A percentile compares a stretch with the other conserved stretches of the same genome.
phyloP scores from a whole-genome alignment of 2,329 filamentous ascomycete species.

The Claviceps humidiphila region DNA sequence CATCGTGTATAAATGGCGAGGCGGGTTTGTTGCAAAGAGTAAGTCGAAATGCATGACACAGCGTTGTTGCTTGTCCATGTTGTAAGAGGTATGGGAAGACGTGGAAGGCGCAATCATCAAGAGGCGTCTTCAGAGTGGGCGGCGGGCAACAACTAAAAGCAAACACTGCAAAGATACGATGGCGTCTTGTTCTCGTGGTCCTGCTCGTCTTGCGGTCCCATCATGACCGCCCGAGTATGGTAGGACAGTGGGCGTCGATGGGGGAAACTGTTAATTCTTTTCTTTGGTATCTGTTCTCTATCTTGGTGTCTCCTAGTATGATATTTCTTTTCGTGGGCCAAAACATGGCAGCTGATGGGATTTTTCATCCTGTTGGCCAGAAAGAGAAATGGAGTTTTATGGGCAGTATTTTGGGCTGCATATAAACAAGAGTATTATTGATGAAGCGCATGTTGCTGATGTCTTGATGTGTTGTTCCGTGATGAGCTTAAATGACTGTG shows the following conservation, averaged over 20 bases:
- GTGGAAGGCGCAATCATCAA: background rate
- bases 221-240: background rate
- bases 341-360: background rate
- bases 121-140: background rate
- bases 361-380: background rate
- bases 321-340: background rate
- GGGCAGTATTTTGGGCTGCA: constrained; percentile 1
- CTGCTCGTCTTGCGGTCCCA: background rate
- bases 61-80: background rate
- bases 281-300: background rate
- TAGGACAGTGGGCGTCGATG: background rate
- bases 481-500: no score
- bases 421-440: background rate
- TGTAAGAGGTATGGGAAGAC: background rate
- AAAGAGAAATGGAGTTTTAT: background rate
- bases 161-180: background rate
- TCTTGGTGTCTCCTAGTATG: background rate
- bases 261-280: background rate
- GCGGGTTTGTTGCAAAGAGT: background rate
- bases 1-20: constrained; percentile 23
- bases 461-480: background rate
- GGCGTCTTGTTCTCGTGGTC: background rate
- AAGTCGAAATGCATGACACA: background rate
- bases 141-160: background rate
- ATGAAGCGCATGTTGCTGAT: background rate